Evolutionary conservation across 805 yeast species (phyloP).

Genomic region (Cyberlindnera samutprakarnensis): DNA sequence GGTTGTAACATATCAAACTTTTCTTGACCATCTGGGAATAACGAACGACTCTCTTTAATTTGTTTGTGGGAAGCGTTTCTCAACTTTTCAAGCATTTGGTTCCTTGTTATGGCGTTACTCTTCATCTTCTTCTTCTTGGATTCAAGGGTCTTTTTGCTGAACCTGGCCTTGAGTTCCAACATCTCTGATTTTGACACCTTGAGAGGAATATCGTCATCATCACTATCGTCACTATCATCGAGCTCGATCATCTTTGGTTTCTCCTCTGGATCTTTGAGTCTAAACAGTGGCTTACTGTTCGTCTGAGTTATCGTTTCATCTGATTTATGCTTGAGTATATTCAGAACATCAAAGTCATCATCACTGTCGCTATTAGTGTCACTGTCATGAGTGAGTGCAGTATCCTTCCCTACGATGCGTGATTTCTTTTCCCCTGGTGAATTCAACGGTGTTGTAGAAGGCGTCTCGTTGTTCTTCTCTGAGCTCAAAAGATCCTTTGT

Average conservation of each 20-base stretch:
- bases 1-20: conserved; percentile 18
- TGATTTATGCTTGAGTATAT: conserved; percentile 1
- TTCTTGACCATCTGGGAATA: conserved; percentile 36
- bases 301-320: not conserved
- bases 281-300: not conserved
- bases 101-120: conserved; percentile 16
- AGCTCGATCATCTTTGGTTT: conserved; percentile 9
- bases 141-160: conserved; percentile 21
- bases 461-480: conserved; percentile 3
- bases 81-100: conserved; percentile 28
- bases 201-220: conserved; percentile 14
- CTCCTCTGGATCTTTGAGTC: conserved; percentile 3
- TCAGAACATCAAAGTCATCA: conserved; percentile 8
- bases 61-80: conserved; percentile 40
- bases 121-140: conserved; percentile 7
- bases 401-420: no score
- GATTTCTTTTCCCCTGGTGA: conserved; percentile 3
- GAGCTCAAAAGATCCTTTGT: conserved; percentile 1
- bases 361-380: conserved; percentile 10
- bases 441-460: conserved; percentile 8
- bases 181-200: conserved; percentile 26
- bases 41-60: conserved; percentile 35
- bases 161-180: conserved; percentile 27
- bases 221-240: conserved; percentile 16
- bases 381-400: no score